Conservation (phyloP, 306 rosid species). For the Lathyrus tuberosus region DNA sequence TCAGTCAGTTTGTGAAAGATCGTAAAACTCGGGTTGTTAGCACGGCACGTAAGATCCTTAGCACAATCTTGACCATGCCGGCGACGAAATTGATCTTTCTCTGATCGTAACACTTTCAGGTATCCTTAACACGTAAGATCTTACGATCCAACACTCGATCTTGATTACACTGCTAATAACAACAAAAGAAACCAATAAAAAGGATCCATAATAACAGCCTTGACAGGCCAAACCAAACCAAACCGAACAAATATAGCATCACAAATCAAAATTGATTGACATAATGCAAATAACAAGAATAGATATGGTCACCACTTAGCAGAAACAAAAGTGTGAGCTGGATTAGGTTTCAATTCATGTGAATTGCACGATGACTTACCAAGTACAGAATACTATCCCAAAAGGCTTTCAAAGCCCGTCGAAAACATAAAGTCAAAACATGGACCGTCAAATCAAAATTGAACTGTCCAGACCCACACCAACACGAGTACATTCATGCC, state of each 20-base stretch:
- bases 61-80: too few relatives aligned
- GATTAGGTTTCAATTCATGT: too few relatives aligned
- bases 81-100: too few relatives aligned
- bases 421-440: background rate
- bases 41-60: too few relatives aligned
- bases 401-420: background rate
- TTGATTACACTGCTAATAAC: too few relatives aligned
- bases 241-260: background rate
- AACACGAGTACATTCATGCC: background rate
- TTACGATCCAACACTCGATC: too few relatives aligned
- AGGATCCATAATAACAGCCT: background rate
- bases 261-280: background rate
- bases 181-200: background rate
- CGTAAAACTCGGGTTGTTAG: too few relatives aligned
- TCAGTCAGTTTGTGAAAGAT: too few relatives aligned
- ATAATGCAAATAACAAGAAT: background rate
- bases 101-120: too few relatives aligned
- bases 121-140: too few relatives aligned
- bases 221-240: background rate
- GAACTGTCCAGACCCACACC: background rate
- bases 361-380: background rate
- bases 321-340: background rate
- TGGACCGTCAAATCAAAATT: background rate
- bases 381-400: constrained; percentile 10
- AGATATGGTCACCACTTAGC: background rate